Conservation (phyloP, 208 protist species). For the Polymyxa betae region DNA sequence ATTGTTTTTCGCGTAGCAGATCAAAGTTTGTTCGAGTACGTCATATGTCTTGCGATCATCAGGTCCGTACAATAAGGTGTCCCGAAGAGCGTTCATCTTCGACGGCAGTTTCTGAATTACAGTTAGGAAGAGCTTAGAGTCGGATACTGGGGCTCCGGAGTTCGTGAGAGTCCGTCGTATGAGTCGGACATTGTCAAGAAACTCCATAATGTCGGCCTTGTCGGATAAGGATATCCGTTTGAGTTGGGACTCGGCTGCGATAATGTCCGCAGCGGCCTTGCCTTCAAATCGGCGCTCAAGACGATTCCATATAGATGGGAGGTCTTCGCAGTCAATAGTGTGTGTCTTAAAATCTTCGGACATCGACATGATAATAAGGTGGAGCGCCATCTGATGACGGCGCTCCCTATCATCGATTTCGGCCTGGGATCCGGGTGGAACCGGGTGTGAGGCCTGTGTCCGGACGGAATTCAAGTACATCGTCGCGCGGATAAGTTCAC, state of each 20-base stretch:
- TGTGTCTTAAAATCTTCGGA: background rate
- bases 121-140: background rate
- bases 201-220: background rate
- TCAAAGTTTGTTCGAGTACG: background rate
- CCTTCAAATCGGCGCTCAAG: background rate
- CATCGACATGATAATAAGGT: background rate
- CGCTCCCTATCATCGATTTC: background rate
- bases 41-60: background rate
- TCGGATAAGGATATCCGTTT: background rate
- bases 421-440: background rate
- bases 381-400: background rate
- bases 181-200: background rate
- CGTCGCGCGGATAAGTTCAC: background rate
- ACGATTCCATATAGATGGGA: background rate
- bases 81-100: too few relatives aligned
- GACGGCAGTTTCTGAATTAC: background rate
- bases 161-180: background rate
- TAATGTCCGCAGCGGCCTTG: background rate
- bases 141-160: background rate
- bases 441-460: background rate
- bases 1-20: background rate
- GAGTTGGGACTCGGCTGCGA: background rate
- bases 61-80: background rate
- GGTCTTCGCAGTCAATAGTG: background rate
- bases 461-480: background rate